A percentile compares a stretch with the other conserved stretches of the same genome.
Conservation (phyloP, 164 flowering plant species). For the Sedum album region DNA sequence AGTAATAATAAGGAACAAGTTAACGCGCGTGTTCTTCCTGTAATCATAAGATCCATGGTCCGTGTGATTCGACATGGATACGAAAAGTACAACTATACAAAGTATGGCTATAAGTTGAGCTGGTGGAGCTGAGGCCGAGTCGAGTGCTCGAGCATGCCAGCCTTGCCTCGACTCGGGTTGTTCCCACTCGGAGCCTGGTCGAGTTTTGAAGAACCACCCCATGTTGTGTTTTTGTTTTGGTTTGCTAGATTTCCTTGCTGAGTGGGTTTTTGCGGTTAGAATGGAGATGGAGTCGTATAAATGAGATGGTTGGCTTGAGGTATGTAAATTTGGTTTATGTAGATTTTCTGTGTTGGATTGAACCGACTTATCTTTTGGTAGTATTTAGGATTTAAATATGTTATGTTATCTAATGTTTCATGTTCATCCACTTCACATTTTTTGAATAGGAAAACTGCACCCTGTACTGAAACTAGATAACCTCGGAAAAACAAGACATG, state of each 20-base stretch:
- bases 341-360: not conserved
- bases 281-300: not conserved
- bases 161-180: slow-evolving; percentile 65
- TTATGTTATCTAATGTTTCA: not conserved
- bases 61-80: not conserved
- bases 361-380: not conserved
- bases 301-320: not conserved
- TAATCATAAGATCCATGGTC: not conserved
- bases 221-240: slow-evolving; percentile 14
- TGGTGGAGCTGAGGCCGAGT: slow-evolving; percentile 22
- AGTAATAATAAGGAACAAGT: not conserved
- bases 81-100: not conserved
- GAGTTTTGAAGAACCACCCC: slow-evolving; percentile 33
- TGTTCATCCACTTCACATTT: slow-evolving; percentile 1
- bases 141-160: slow-evolving; percentile 36
- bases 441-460: not conserved
- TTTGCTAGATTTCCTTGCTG: slow-evolving; percentile 9
- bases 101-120: slow-evolving; percentile 16
- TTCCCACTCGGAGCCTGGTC: slow-evolving; percentile 61
- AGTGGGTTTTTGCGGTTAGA: not conserved
- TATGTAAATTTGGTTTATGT: not conserved
- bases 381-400: not conserved
- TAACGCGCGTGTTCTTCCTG: not conserved
- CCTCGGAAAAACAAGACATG: not conserved
- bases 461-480: too few relatives aligned